Conservation (phyloP, 768 basidiomycete genomes). For the Favolaschia claudopus region DNA sequence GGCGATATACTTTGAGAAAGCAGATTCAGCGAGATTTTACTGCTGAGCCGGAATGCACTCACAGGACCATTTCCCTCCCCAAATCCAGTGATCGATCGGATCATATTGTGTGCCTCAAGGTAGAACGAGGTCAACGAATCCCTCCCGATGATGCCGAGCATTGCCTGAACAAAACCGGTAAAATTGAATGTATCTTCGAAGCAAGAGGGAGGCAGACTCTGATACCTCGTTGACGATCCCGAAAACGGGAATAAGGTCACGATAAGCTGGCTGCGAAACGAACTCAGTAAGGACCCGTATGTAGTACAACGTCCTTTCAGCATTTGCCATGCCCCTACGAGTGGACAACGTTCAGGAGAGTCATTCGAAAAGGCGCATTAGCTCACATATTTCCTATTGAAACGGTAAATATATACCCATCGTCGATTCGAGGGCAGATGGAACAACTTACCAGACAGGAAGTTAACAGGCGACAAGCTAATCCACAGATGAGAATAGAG, state of each 20-base stretch:
- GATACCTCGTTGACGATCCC: constrained; percentile 73
- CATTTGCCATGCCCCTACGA: constrained; percentile 82
- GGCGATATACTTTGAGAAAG: constrained; percentile 56
- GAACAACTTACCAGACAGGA: constrained; percentile 71
- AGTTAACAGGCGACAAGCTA: constrained; percentile 61
- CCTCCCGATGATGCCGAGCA: constrained; percentile 16
- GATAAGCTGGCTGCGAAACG: constrained; percentile 77
- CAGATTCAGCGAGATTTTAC: not conserved
- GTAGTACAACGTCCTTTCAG: constrained; percentile 77
- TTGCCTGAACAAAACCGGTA: not conserved
- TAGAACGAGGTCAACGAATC: constrained; percentile 39
- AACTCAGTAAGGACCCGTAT: constrained; percentile 82
- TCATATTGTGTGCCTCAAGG: constrained; percentile 63
- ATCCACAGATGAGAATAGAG: not conserved
- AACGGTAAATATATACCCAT: too few relatives aligned
- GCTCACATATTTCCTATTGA: too few relatives aligned
- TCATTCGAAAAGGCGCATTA: too few relatives aligned
- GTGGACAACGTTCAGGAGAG: too few relatives aligned
- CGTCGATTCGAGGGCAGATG: too few relatives aligned
- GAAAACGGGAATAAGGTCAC: constrained; percentile 63
- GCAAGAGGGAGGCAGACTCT: constrained; percentile 38
- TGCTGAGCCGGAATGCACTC: not conserved
- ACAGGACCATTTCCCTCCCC: constrained; percentile 71
- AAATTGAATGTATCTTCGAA: constrained; percentile 38
- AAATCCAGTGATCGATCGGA: constrained; percentile 73